A percentile compares a stretch with the other conserved stretches of the same genome.
phyloP scores from a whole-genome alignment of 192 early-diverging fungal genomes.

The Rhizophagus sp. region DNA sequence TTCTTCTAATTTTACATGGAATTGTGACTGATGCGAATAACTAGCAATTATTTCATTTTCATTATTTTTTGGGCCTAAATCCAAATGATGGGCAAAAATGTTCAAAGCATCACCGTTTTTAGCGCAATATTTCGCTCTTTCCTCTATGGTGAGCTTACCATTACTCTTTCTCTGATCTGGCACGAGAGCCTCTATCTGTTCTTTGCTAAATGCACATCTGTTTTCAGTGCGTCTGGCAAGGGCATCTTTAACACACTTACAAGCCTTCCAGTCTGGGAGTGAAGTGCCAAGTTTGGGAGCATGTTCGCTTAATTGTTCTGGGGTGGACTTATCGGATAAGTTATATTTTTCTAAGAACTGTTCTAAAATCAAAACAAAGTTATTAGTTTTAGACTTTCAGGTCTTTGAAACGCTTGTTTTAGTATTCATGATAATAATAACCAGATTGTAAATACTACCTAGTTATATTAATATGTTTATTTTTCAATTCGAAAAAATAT shows the following conservation, averaged over 20 bases:
- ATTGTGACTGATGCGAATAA: no score
- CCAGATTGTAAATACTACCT: no score
- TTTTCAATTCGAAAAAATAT: no score
- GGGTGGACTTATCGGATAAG: neutral
- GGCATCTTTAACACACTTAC: no score
- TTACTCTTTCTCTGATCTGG: neutral
- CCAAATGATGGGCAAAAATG: neutral
- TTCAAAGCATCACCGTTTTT: neutral
- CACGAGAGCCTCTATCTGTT: constrained; percentile 8
- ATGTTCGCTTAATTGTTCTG: neutral
- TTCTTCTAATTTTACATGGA: no score
- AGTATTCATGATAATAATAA: neutral
- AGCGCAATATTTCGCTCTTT: no score
- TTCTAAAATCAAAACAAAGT: neutral
- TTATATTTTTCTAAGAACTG: constrained; percentile 15
- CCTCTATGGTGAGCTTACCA: no score
- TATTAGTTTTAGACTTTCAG: neutral
- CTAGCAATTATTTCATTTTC: neutral
- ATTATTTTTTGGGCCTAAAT: neutral
- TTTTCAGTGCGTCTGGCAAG: no score
- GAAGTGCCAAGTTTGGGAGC: neutral
- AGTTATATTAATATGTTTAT: no score
- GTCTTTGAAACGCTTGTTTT: neutral
- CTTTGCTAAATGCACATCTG: neutral
- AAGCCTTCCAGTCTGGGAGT: neutral